A percentile compares a stretch with the other conserved stretches of the same genome.
phyloP scores from a whole-genome alignment of 352 stramenopile species.

The Pythium monospermum region DNA sequence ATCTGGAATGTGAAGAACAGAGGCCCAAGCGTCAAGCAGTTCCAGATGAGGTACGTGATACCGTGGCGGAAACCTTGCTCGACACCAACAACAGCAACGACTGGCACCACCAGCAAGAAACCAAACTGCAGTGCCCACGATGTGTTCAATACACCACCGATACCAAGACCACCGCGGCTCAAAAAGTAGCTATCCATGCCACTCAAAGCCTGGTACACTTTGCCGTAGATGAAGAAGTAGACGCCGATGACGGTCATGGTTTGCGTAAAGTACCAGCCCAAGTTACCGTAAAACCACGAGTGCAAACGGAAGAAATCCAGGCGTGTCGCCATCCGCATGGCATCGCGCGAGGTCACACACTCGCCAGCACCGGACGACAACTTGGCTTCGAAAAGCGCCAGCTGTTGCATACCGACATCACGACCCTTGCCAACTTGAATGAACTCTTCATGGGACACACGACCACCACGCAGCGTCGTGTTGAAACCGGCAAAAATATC shows the following conservation, averaged over 20 bases:
- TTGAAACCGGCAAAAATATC: constrained; percentile 88
- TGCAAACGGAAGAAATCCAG: constrained; percentile 96
- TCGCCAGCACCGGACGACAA: constrained; percentile 94
- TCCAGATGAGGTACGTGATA: constrained; percentile 89
- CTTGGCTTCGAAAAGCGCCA: constrained; percentile 98
- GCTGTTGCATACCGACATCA: constrained; percentile 98
- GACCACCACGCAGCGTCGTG: constrained; percentile 65
- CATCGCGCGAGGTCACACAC: constrained; percentile 95
- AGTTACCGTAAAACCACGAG: constrained; percentile 97
- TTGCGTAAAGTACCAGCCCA: constrained; percentile 98
- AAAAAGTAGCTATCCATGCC: constrained; percentile 89
- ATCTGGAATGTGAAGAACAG: constrained; percentile 99
- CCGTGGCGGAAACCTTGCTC: constrained; percentile 94
- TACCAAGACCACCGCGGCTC: constrained; percentile 88
- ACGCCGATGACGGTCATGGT: constrained; percentile 96
- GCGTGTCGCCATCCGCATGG: constrained; percentile 92
- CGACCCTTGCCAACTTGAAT: constrained; percentile 93
- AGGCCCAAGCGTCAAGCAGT: constrained; percentile 93
- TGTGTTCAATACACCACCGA: constrained; percentile 92
- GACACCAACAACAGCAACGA: constrained; percentile 96
- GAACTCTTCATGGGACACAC: constrained; percentile 74
- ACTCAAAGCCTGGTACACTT: constrained; percentile 92
- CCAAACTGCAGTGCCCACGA: constrained; percentile 94
- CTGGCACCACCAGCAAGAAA: constrained; percentile 95
- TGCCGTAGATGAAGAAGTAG: constrained; percentile 97